These are phyloP conservation scores for Alternaria sp. DNA, from an alignment of 2,329 filamentous ascomycete genomes.

Conservation along the genomic window DNA sequence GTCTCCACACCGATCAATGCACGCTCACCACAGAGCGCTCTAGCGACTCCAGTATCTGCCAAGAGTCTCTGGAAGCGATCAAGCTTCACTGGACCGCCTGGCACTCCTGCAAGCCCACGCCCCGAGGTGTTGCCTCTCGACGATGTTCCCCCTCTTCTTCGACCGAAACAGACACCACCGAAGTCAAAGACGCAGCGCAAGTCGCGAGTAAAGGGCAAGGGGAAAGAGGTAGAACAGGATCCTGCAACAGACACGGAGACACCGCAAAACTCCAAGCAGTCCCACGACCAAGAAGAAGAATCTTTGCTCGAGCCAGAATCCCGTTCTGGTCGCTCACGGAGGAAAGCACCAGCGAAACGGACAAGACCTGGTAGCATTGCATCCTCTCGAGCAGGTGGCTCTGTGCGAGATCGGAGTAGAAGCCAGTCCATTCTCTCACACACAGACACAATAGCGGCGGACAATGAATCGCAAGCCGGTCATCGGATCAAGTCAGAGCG, in stretches of 20 bases:
- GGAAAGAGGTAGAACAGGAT: slow-evolving; percentile 34
- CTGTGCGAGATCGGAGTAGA: slow-evolving; percentile 55
- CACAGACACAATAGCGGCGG: slow-evolving; percentile 52
- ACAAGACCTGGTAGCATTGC: slow-evolving; percentile 53
- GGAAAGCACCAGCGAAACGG: slow-evolving; percentile 41
- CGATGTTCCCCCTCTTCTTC: slow-evolving; percentile 31
- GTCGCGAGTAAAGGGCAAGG: slow-evolving; percentile 36
- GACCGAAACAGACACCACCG: slow-evolving; percentile 26
- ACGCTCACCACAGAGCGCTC: slow-evolving; percentile 37
- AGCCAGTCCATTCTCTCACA: slow-evolving; percentile 61
- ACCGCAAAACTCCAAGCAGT: slow-evolving; percentile 24
- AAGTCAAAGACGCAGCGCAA: slow-evolving; percentile 40
- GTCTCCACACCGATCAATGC: slow-evolving; percentile 39
- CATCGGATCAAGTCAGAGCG: slow-evolving; percentile 59
- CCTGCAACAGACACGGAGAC: slow-evolving; percentile 20
- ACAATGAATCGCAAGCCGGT: slow-evolving; percentile 51
- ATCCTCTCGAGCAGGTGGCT: slow-evolving; percentile 58
- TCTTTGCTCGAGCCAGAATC: slow-evolving; percentile 36
- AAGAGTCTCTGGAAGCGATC: slow-evolving; percentile 44
- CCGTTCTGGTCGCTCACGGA: slow-evolving; percentile 42
- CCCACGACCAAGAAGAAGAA: slow-evolving; percentile 35
- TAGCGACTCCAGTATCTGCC: slow-evolving; percentile 41
- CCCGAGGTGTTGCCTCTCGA: slow-evolving; percentile 42
- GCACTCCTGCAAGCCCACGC: slow-evolving; percentile 29
- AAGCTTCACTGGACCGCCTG: slow-evolving; percentile 24